Base-by-base conservation (phyloP, 208 protist species). In the Acanthamoeba rhysodes region DNA sequence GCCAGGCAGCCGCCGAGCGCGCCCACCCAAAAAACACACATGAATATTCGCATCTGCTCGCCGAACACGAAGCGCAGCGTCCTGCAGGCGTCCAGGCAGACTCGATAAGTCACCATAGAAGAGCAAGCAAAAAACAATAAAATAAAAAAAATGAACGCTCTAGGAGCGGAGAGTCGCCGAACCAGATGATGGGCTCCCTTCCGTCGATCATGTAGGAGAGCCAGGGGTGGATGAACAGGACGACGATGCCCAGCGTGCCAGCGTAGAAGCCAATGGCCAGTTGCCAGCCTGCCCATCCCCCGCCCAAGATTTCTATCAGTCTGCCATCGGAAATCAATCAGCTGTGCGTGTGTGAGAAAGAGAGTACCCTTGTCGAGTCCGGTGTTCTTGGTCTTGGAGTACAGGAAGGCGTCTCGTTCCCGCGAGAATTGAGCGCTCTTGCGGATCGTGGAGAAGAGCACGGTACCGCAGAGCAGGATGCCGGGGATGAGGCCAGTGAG, bases 11-110 rank as follows among this genome's bases (percentile, higher is more conserved):
- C 78, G 41, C 41, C 78, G 41, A 88, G 50, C 4, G 50, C 78
- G 78, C 48, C 24, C 50, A 62, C 78, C 78, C 78, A 88, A 29
- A 64, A 88, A 22, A 88, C 78, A 20, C 78, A 88, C 78, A 88
- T 48, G 48, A 62, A 53, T 22, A 88, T 32, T 14, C 41, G 48
- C 14, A 0, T 48, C 48, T 88, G 29, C 2, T 88, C 78, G 2
- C 48, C 41, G 12, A 88, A 41, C 41, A 88, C 48, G n/a, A 53
- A 88, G 41, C 50, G 48, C 27, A 88, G 41, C 78, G 78, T 88
- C 78, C 78, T 88, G 41, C 22, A 34, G 18, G 20, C 10, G 29
- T 85, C 2, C 27, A 29, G 74, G 74, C 29, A 18, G 41, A 29
- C 7, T 20, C 20, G 4, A 29, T 66, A 66, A 12, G 59, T 9